Percentiles rank a stretch among this genome's conserved stretches.
phyloP scores from a whole-genome alignment of 2,329 filamentous ascomycete species.

The Fusarium sp. region DNA sequence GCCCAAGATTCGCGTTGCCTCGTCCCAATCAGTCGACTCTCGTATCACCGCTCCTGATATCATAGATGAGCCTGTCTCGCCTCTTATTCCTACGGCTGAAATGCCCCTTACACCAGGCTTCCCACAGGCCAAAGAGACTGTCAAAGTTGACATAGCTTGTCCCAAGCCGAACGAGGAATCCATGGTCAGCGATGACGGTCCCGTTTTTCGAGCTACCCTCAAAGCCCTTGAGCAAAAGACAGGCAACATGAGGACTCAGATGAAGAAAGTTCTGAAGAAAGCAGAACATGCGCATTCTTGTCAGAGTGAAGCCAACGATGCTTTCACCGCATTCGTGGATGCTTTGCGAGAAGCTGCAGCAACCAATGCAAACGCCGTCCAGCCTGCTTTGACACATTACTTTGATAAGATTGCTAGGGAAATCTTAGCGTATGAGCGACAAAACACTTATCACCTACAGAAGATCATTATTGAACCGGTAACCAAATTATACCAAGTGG shows the following conservation, averaged over 20 bases:
- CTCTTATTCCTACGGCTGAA: slow-evolving; percentile 56
- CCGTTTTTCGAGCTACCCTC: slow-evolving; percentile 95
- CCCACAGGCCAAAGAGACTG: slow-evolving; percentile 56
- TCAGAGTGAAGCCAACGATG: slow-evolving; percentile 86
- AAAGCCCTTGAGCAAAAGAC: slow-evolving; percentile 97
- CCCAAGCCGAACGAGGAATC: slow-evolving; percentile 88
- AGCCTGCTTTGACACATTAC: slow-evolving; percentile 96
- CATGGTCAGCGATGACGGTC: slow-evolving; percentile 87
- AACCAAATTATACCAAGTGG: slow-evolving; percentile 88
- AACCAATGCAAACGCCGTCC: slow-evolving; percentile 95
- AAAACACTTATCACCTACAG: slow-evolving; percentile 86
- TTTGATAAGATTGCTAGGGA: slow-evolving; percentile 96
- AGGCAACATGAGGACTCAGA: slow-evolving; percentile 89
- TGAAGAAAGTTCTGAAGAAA: slow-evolving; percentile 95
- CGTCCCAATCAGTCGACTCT: slow-evolving; percentile 86
- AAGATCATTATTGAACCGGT: slow-evolving; percentile 96
- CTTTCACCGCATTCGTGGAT: slow-evolving; percentile 83
- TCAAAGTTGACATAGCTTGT: slow-evolving; percentile 89
- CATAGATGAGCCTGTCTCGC: slow-evolving; percentile 67
- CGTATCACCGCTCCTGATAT: slow-evolving; percentile 78
- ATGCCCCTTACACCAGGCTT: slow-evolving; percentile 42
- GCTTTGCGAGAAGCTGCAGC: slow-evolving; percentile 86
- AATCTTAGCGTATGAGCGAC: slow-evolving; percentile 86
- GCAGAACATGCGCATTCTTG: slow-evolving; percentile 88
- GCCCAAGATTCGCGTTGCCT: slow-evolving; percentile 84